Conservation (phyloP, 1,284 basidiomycete species). For the Meira nashicola region DNA sequence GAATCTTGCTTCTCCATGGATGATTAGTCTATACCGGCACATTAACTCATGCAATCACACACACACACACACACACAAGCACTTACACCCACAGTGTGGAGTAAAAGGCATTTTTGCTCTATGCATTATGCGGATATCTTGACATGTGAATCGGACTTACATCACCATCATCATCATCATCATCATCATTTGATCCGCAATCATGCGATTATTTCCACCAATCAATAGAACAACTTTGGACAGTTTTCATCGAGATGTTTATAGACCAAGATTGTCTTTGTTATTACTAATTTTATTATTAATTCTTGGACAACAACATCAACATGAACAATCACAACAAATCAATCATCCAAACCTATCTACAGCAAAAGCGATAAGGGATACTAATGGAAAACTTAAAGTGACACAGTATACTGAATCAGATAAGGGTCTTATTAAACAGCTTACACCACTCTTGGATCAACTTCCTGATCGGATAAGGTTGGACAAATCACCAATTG, state of each 20-base stretch:
- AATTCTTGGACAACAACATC: not conserved
- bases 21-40: too few relatives aligned
- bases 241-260: slow-evolving; percentile 28
- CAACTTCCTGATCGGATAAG: not conserved
- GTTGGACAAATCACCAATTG: not conserved
- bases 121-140: not conserved
- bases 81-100: too few relatives aligned
- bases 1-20: too few relatives aligned
- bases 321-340: not conserved
- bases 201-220: not conserved
- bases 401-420: not conserved
- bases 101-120: too few relatives aligned
- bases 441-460: too few relatives aligned
- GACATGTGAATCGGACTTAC: not conserved
- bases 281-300: slow-evolving; percentile 29
- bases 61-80: too few relatives aligned
- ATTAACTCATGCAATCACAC: too few relatives aligned
- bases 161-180: not conserved
- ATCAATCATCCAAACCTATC: too few relatives aligned
- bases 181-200: not conserved
- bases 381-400: too few relatives aligned
- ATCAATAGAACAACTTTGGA: slow-evolving; percentile 20
- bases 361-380: too few relatives aligned
- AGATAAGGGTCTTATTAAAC: not conserved
- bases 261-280: slow-evolving; percentile 30